These are phyloP conservation scores for Neonectria coccinea DNA, from an alignment of 2,329 filamentous ascomycete species.

Conservation along the genomic window DNA sequence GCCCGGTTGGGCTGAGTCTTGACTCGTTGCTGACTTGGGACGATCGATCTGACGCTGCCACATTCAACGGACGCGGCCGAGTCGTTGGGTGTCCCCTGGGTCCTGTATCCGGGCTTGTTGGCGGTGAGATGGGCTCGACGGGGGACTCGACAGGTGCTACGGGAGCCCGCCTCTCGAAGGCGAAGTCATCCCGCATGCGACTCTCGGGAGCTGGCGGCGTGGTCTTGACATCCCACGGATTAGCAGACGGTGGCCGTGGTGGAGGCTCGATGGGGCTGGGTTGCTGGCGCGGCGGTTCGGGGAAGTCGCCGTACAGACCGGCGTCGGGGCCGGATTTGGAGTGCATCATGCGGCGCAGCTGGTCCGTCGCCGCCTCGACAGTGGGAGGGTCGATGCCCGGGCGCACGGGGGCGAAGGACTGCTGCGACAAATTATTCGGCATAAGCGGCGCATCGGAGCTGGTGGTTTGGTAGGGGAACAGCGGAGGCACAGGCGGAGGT, in stretches of 20 bases:
- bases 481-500: constrained; percentile 40
- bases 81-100: constrained; percentile 17
- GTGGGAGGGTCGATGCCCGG: constrained; percentile 37
- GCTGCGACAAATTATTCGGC: constrained; percentile 19
- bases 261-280: constrained; percentile 41
- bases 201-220: constrained; percentile 38
- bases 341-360: constrained; percentile 46
- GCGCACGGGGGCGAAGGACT: constrained; percentile 29
- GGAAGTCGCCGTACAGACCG: constrained; percentile 37
- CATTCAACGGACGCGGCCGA: constrained; percentile 39
- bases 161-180: constrained; percentile 43
- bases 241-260: constrained; percentile 54
- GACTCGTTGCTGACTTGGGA: constrained; percentile 42
- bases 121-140: constrained; percentile 39
- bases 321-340: constrained; percentile 44
- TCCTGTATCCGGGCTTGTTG: constrained; percentile 38
- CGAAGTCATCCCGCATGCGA: constrained; percentile 37
- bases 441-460: constrained; percentile 7
- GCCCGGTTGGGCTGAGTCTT: constrained; percentile 37
- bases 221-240: constrained; percentile 57
- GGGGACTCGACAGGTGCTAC: constrained; percentile 40
- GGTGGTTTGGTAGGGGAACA: constrained; percentile 35
- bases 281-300: constrained; percentile 25
- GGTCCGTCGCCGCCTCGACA: constrained; percentile 46
- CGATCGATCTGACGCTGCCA: constrained; percentile 31